A percentile compares a stretch with the other conserved stretches of the same genome.
These are phyloP conservation scores for Moniliella sp. DNA, from an alignment of 1,284 basidiomycete species.

Conservation along the genomic window DNA sequence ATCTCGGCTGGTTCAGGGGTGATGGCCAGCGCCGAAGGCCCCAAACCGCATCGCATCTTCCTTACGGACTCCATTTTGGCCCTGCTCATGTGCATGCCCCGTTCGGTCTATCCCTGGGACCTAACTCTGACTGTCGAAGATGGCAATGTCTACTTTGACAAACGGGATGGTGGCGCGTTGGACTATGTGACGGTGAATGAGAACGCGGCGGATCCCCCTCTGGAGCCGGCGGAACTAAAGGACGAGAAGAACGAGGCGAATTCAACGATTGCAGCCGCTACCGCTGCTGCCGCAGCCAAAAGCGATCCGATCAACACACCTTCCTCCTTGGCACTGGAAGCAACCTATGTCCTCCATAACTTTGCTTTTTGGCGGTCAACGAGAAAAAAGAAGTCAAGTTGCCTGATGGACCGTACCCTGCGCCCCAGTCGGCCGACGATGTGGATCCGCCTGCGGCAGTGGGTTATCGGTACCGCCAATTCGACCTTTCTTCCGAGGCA, in stretches of 20 bases:
- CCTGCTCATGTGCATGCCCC: conserved; percentile 80
- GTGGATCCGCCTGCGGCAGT: conserved; percentile 83
- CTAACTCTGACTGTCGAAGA: conserved; percentile 74
- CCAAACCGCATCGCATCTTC: conserved; percentile 49
- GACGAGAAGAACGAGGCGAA: conserved; percentile 32
- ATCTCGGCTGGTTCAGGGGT: conserved; percentile 54
- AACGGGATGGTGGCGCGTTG: conserved; percentile 76
- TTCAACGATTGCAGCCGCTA: conserved; percentile 6
- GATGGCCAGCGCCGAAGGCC: conserved; percentile 5
- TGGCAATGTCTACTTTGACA: conserved; percentile 85
- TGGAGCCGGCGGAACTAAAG: conserved; percentile 56
- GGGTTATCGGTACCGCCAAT: conserved; percentile 89
- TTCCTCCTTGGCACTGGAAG: conserved; percentile 78
- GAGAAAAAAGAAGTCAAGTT: conserved; percentile 11
- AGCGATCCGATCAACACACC: conserved; percentile 72
- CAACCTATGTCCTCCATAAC: conserved; percentile 97
- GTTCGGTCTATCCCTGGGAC: conserved; percentile 98
- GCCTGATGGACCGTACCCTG: conserved; percentile 40
- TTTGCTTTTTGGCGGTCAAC: conserved; percentile 68
- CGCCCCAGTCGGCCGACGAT: conserved; percentile 51
- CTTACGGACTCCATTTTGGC: conserved; percentile 87
- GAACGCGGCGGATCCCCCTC: conserved; percentile 83
- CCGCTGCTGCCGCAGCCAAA: conserved; percentile 6
- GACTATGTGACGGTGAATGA: conserved; percentile 95
- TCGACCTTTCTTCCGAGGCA: conserved; percentile 80